phyloP scores from a whole-genome alignment of 1,139 yeast genomes.

The Yarrowia galli region DNA sequence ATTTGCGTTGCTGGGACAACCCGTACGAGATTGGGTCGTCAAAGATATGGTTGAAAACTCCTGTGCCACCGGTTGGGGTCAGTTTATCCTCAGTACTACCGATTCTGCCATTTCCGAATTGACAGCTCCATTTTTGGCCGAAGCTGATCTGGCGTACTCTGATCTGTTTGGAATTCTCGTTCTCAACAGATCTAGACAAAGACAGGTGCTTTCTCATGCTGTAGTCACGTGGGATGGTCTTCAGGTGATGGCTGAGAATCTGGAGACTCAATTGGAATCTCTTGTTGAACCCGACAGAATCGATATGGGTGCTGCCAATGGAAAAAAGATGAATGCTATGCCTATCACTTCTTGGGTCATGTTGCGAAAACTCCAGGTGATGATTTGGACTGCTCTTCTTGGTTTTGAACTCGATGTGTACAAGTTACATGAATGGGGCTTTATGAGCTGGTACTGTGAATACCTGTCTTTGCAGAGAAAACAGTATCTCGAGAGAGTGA shows the following conservation, averaged over 20 bases:
- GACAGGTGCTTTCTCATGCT: conserved; percentile 70
- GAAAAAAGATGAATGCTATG: conserved; percentile 50
- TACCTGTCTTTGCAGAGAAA: conserved; percentile 60
- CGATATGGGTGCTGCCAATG: conserved; percentile 18
- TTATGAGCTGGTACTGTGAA: conserved; percentile 72
- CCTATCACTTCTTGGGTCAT: conserved; percentile 76
- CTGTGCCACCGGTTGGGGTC: conserved; percentile 41
- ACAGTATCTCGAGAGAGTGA: conserved; percentile 60
- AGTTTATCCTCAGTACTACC: conserved; percentile 40
- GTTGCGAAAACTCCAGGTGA: conserved; percentile 66
- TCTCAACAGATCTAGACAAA: conserved; percentile 81
- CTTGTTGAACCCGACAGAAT: conserved; percentile 36
- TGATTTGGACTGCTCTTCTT: conserved; percentile 73
- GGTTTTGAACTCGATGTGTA: conserved; percentile 83
- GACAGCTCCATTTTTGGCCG: conserved; percentile 45
- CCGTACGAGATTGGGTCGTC: conserved; percentile 47
- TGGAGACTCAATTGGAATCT: conserved; percentile 70
- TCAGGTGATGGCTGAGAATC: conserved; percentile 87
- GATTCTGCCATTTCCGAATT: conserved; percentile 40
- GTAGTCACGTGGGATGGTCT: conserved; percentile 75
- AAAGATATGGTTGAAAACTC: conserved; percentile 49
- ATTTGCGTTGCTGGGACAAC: conserved; percentile 43
- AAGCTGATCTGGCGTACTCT: conserved; percentile 48
- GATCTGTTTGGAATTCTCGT: conserved; percentile 66
- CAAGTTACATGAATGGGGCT: conserved; percentile 70